Evolutionary conservation across 345 rosid genomes (phyloP).

Genomic region (Citrus maxima): DNA sequence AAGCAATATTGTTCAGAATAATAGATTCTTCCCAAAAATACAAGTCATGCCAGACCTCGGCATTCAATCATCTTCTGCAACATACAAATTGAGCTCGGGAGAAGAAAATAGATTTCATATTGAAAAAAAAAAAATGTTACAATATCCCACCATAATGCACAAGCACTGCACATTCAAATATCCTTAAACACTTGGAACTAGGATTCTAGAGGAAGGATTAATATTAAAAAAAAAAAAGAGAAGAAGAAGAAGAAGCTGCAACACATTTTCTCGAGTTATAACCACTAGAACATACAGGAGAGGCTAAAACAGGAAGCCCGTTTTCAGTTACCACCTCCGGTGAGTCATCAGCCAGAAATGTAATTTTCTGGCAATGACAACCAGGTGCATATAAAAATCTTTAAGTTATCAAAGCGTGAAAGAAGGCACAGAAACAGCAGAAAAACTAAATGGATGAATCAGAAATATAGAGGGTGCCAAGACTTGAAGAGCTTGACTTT

Average conservation of each 20-base stretch:
- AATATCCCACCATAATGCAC: conserved; percentile 12
- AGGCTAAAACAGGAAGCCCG: conserved; percentile 22
- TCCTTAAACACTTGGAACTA: conserved; percentile 20
- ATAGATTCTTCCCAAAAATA: background rate
- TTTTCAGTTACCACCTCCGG: conserved; percentile 72
- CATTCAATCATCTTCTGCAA: background rate
- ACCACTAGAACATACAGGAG: conserved; percentile 23
- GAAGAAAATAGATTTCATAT: conserved; percentile 1
- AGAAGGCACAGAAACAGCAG: conserved; percentile 14
- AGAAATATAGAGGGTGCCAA: conserved; percentile 18
- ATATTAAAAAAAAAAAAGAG: too few relatives aligned
- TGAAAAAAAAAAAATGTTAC: conserved; percentile 22
- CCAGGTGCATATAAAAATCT: conserved; percentile 61
- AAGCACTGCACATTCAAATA: conserved; percentile 21
- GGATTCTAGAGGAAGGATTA: conserved; percentile 9
- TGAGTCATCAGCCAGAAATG: conserved; percentile 46
- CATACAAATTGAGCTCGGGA: background rate
- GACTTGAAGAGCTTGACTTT: conserved; percentile 22
- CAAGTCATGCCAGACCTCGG: background rate
- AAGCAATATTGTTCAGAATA: too few relatives aligned
- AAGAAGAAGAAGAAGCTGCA: background rate
- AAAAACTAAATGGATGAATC: conserved; percentile 25
- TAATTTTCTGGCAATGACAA: conserved; percentile 38
- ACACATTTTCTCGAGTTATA: conserved; percentile 8
- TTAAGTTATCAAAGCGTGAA: conserved; percentile 24